phyloP scores from a whole-genome alignment of 768 basidiomycete species.

The Agaricus sinodeliciosus region DNA sequence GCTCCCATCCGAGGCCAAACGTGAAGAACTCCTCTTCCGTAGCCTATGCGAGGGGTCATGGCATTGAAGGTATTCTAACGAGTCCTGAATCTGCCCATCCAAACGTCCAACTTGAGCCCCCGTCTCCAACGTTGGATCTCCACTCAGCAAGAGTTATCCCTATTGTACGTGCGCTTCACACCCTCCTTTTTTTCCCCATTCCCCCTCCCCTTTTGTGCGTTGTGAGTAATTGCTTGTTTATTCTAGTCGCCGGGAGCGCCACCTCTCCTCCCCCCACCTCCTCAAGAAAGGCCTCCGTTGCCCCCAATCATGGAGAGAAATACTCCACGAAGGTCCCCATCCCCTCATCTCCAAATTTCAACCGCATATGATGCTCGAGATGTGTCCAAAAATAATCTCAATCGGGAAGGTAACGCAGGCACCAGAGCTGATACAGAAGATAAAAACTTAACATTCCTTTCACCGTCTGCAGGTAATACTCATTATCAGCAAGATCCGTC shows the following conservation, averaged over 20 bases:
- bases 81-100: background rate
- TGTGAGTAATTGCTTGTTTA: background rate
- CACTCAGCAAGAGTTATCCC: background rate
- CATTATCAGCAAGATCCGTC: background rate
- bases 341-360: background rate
- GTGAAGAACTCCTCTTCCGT: background rate
- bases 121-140: conserved; percentile 4
- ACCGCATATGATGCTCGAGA: background rate
- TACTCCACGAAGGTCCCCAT: conserved; percentile 5
- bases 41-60: background rate
- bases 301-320: background rate
- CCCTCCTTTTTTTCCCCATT: too few relatives aligned
- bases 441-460: background rate
- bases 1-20: background rate
- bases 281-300: conserved; percentile 2
- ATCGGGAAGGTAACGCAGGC: background rate
- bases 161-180: background rate
- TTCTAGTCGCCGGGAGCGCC: conserved; percentile 6
- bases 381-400: background rate
- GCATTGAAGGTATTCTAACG: background rate
- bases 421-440: background rate
- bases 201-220: too few relatives aligned
- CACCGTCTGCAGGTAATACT: background rate
- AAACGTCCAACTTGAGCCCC: conserved; percentile 5
- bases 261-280: conserved; percentile 7